Conservation (phyloP, 371 early-diverging fungal genomes). For the Rhizopus arrhizus region DNA sequence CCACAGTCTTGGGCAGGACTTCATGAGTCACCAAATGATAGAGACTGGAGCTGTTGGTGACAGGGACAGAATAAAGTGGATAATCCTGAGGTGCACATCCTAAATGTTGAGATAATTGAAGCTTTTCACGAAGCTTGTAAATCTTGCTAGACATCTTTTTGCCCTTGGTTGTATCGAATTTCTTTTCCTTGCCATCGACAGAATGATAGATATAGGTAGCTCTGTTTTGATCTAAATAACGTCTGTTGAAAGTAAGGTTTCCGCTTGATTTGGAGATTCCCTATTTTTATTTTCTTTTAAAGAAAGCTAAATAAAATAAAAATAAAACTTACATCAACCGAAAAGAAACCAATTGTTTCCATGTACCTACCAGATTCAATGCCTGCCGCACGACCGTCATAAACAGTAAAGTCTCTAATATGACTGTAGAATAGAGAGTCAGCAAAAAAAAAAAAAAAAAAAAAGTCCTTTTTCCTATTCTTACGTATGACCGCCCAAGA, state of each 20-base stretch:
- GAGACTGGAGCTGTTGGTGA: conserved; percentile 43
- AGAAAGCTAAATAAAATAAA: background rate
- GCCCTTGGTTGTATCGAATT: conserved; percentile 52
- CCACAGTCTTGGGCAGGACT: conserved; percentile 44
- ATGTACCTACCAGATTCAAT: conserved; percentile 61
- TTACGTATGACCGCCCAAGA: conserved; percentile 62
- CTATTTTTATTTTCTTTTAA: conserved; percentile 13
- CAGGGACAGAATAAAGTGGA: conserved; percentile 44
- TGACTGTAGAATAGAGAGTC: conserved; percentile 29
- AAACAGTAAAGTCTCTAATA: conserved; percentile 56
- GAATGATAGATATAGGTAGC: conserved; percentile 60
- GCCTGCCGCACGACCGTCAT: conserved; percentile 58
- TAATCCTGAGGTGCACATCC: conserved; percentile 64
- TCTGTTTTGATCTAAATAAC: conserved; percentile 64
- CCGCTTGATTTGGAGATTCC: conserved; percentile 15
- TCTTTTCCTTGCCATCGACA: conserved; percentile 17
- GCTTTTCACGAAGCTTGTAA: conserved; percentile 33
- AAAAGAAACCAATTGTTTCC: conserved; percentile 65
- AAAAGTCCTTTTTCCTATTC: background rate
- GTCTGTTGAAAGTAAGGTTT: conserved; percentile 57
- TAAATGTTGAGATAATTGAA: conserved; percentile 35
- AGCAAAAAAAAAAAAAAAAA: background rate
- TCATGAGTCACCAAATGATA: conserved; percentile 49
- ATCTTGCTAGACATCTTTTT: conserved; percentile 48
- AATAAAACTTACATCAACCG: conserved; percentile 36